Conservation (phyloP, 2,329 filamentous ascomycete species). For the Botryotinia calthae region DNA sequence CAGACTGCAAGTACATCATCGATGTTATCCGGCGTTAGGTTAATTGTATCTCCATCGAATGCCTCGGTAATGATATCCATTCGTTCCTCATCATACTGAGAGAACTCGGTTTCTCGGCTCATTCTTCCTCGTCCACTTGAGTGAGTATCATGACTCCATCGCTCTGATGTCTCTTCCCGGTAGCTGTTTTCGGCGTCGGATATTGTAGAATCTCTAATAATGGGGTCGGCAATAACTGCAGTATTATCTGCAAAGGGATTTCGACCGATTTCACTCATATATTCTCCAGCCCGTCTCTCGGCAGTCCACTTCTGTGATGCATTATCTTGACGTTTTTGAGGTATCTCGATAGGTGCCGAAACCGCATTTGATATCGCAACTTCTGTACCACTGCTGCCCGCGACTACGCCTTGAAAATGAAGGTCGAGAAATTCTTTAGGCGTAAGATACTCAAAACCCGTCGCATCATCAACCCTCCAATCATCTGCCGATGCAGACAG, state of each 20-base stretch:
- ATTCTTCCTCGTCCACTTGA: neutral
- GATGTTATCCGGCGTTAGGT: conserved; percentile 2
- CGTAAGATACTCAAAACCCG: neutral
- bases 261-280: neutral
- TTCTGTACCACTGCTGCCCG: neutral
- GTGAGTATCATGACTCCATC: neutral
- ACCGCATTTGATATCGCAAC: neutral
- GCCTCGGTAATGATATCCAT: neutral
- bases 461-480: neutral
- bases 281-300: neutral
- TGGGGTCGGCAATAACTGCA: neutral
- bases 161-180: neutral
- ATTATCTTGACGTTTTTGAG: neutral
- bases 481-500: neutral
- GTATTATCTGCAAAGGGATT: neutral
- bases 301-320: neutral
- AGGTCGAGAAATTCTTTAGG: neutral
- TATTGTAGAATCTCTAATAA: neutral
- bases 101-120: conserved; percentile 1
- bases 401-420: neutral
- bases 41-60: neutral
- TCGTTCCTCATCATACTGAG: neutral
- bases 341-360: conserved; percentile 8
- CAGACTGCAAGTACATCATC: conserved; percentile 2
- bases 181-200: neutral